phyloP scores from a whole-genome alignment of 2,329 filamentous ascomycete genomes.

The Diaporthe nobilis region DNA sequence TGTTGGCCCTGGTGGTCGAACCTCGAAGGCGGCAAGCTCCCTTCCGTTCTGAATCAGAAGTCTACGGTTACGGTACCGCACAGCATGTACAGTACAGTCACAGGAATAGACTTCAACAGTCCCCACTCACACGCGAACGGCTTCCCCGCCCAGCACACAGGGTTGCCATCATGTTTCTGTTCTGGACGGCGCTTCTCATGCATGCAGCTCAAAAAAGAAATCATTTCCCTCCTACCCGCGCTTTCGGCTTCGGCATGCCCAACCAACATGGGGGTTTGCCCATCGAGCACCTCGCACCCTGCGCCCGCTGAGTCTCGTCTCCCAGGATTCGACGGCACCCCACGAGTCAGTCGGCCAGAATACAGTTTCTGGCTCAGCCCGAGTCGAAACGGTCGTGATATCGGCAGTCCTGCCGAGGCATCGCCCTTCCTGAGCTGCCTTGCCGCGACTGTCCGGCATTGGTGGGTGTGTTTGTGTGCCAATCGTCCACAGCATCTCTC shows the following conservation, averaged over 20 bases:
- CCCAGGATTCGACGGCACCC: slow-evolving; percentile 6
- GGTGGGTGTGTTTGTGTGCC: background rate
- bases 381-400: slow-evolving; percentile 19
- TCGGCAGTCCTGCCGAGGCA: slow-evolving; percentile 9
- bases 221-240: slow-evolving; percentile 13
- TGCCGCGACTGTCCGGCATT: background rate
- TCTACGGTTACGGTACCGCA: slow-evolving; percentile 13
- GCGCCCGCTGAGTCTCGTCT: slow-evolving; percentile 7
- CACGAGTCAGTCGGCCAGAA: slow-evolving; percentile 25
- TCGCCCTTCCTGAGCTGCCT: background rate
- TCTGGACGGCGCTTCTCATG: slow-evolving; percentile 37
- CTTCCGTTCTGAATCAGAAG: slow-evolving; percentile 29
- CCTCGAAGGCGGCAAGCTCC: slow-evolving; percentile 10
- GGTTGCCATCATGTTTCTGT: slow-evolving; percentile 33
- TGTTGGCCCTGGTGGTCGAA: background rate
- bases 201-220: slow-evolving; percentile 32
- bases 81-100: background rate
- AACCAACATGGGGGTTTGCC: slow-evolving; percentile 34
- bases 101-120: slow-evolving; percentile 25
- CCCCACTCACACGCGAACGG: slow-evolving; percentile 37
- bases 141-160: slow-evolving; percentile 32
- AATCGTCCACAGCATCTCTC: background rate
- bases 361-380: slow-evolving; percentile 29
- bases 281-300: slow-evolving; percentile 27
- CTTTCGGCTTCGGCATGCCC: slow-evolving; percentile 13